Evolutionary conservation across 2,329 filamentous ascomycete genomes (phyloP).

Genomic region (Fusarium palustre): DNA sequence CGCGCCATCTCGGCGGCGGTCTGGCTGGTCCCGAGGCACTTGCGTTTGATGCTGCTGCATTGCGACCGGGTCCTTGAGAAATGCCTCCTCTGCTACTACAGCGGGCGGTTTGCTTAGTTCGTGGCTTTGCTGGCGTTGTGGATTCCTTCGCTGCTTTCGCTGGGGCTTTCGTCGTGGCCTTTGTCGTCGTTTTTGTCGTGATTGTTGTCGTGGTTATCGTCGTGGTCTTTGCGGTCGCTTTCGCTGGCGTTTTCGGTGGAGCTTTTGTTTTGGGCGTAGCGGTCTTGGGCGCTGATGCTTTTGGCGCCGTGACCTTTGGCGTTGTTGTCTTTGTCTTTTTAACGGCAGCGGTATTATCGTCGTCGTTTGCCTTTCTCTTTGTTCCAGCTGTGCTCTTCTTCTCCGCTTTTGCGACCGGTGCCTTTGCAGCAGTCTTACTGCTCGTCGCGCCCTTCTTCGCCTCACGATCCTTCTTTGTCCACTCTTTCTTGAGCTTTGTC

Average conservation of each 20-base stretch:
- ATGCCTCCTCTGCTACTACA: slow-evolving; percentile 20
- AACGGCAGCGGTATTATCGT: not conserved
- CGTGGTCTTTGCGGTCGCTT: slow-evolving; percentile 2
- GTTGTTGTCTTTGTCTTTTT: slow-evolving; percentile 26
- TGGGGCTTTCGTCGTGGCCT: slow-evolving; percentile 1
- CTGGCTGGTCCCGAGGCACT: not conserved
- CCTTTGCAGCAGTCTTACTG: not conserved
- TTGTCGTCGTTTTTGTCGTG: not conserved
- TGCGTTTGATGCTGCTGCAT: not conserved
- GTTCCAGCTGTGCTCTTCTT: slow-evolving; percentile 16
- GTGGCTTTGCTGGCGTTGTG: slow-evolving; percentile 3
- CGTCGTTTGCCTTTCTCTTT: slow-evolving; percentile 48
- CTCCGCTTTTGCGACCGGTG: not conserved
- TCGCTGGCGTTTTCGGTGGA: not conserved
- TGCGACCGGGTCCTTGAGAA: slow-evolving; percentile 20
- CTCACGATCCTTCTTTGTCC: slow-evolving; percentile 62
- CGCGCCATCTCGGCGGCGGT: slow-evolving; percentile 41
- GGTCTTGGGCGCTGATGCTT: not conserved
- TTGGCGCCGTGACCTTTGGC: not conserved
- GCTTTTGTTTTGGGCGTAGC: not conserved
- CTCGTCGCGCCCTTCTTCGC: slow-evolving; percentile 54
- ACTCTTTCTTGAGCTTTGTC: slow-evolving; percentile 67
- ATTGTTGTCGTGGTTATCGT: slow-evolving; percentile 10
- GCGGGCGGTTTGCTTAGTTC: slow-evolving; percentile 25
- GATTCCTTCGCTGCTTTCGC: not conserved